These are phyloP conservation scores for Phytophthora lateralis DNA, from an alignment of 352 stramenopile species.

Conservation along the genomic window DNA sequence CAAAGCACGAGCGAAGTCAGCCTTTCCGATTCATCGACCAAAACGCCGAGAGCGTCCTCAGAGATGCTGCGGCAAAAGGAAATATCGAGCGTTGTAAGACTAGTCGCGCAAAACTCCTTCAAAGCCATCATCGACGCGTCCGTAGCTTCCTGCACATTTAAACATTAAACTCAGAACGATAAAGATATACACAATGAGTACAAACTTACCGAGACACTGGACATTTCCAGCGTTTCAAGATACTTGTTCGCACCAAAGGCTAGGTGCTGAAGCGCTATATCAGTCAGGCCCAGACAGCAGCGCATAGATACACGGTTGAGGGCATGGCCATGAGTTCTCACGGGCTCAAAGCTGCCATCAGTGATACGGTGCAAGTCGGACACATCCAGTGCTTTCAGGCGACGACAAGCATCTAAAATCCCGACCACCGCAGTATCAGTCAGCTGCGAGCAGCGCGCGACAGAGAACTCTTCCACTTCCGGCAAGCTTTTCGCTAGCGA, in stretches of 20 bases:
- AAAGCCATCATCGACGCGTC: constrained; percentile 56
- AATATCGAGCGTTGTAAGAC: constrained; percentile 61
- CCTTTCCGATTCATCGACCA: constrained; percentile 52
- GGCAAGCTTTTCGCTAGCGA: constrained; percentile 52
- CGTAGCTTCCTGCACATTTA: constrained; percentile 50
- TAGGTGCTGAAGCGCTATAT: constrained; percentile 62
- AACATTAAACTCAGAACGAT: constrained; percentile 7
- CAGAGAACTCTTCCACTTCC: constrained; percentile 65
- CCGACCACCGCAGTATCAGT: constrained; percentile 50
- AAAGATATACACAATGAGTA: background rate
- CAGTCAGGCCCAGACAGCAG: constrained; percentile 64
- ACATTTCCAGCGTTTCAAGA: constrained; percentile 72
- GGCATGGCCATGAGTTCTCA: constrained; percentile 57
- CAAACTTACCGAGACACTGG: constrained; percentile 68
- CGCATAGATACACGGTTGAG: constrained; percentile 63
- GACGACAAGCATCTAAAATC: constrained; percentile 62
- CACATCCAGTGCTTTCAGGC: constrained; percentile 62
- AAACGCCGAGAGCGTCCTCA: constrained; percentile 70
- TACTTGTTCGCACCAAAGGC: constrained; percentile 60
- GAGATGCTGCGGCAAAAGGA: constrained; percentile 79
- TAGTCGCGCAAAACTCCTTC: constrained; percentile 53
- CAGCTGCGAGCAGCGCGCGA: constrained; percentile 75
- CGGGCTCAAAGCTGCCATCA: constrained; percentile 65
- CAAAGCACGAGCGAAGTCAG: constrained; percentile 63
- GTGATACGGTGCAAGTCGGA: constrained; percentile 77